Evolutionary conservation across 129 eudicot genomes (phyloP).

Genomic region (Chrysanthemum seticuspe): DNA sequence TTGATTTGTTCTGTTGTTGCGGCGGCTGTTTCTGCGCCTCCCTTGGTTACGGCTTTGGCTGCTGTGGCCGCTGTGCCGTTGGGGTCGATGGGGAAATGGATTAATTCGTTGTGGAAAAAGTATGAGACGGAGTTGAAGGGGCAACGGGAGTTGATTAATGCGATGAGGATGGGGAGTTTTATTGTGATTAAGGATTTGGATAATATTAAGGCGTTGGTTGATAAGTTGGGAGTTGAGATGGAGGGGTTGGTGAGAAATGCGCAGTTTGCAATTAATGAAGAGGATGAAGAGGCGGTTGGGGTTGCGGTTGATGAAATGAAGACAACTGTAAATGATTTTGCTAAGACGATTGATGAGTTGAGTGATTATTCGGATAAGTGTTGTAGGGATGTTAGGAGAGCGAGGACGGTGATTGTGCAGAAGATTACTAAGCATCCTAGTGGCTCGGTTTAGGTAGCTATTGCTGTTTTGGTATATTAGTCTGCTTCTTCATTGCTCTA

Average conservation of each 20-base stretch:
- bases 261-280: constrained; percentile 53
- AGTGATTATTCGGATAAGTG: constrained; percentile 57
- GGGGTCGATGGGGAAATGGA: constrained; percentile 86
- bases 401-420: constrained; percentile 63
- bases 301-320: constrained; percentile 70
- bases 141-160: constrained; percentile 46
- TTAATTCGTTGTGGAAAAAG: constrained; percentile 68
- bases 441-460: constrained; percentile 36
- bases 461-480: constrained; percentile 14
- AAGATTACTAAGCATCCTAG: constrained; percentile 64
- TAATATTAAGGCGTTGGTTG: constrained; percentile 47
- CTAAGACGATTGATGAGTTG: constrained; percentile 60
- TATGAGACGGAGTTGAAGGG: constrained; percentile 54
- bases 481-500: constrained; percentile 1
- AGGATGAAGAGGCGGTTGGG: constrained; percentile 54
- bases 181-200: constrained; percentile 66
- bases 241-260: constrained; percentile 56
- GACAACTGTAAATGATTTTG: constrained; percentile 45
- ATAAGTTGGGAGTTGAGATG: constrained; percentile 57
- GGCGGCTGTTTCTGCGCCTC: constrained; percentile 75
- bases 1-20: constrained; percentile 80
- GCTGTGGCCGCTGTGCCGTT: constrained; percentile 79
- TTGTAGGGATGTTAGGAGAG: constrained; percentile 59
- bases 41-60: constrained; percentile 65
- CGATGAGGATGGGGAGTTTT: constrained; percentile 61